Base-by-base conservation (phyloP, 768 basidiomycete species). In the Imleria badia region DNA sequence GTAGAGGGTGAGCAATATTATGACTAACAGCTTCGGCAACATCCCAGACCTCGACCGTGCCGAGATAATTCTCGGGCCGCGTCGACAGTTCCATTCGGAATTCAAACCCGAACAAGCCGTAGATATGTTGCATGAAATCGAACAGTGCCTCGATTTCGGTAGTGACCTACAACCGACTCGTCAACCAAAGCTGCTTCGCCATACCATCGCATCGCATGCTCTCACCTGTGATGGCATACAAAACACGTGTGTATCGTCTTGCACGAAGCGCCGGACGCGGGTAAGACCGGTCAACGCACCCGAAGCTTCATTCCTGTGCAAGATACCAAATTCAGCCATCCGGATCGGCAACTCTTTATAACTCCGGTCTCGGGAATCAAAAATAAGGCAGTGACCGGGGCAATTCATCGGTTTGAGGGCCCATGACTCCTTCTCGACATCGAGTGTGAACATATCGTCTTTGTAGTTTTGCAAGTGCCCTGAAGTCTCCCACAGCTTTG, bases 351-450 rank as follows among this genome's bases (percentile, higher is more conserved):
- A 80, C 72, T 99, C 97, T 69, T 87, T 90, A 76, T 98, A 98
- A 56, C 85, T 88, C 58, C 97, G 85, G 71, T 97, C 95, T 54
- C 91, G 81, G 23, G 91, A 89, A 73, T 94, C 96, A 67, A 98
- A 99, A 62, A 99, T 91, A 46, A 98, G 72, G 72, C 91, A 94
- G 70, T 98, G 97, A 6, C 95, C 95, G 0, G 91, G 97, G 76
- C 97, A 98, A 73, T 99, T 99, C 97, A 99, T 99, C 19, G 97
- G 97, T 75, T 98, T 97, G 55, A 98, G 79, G 1, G 82, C 96
- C 84, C 93, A 99, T 66, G 83, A 83, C 75, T 98, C 94, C 76
- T 98, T 98, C 74, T 99, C 97, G 52, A 98, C 75, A 53, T 95
- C 90, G 54, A 98, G 85, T 42, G 79, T 71, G 76, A 98, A 99